Evolutionary conservation across 2,329 filamentous ascomycete genomes (phyloP), one percentile per base, ranked within the genome.

Genomic region (Aureobasidium sp.): DNA sequence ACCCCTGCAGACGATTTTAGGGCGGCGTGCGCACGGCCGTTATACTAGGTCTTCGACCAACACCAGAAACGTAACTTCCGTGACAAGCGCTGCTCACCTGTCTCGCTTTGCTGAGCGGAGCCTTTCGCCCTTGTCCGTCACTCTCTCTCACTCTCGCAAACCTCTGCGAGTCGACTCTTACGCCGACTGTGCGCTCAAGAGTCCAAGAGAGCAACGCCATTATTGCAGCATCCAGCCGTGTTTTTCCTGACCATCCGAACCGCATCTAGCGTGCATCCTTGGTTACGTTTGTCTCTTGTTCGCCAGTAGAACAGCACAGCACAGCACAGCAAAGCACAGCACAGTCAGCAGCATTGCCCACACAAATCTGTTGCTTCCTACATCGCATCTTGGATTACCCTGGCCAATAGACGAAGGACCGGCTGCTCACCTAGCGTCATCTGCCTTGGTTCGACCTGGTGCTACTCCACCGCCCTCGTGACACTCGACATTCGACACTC

Each of bases 401-500:
- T 48, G 44, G 44, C 44, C 44, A 48, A 48, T 48, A 48, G 24
- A 38, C 16, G 11, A 29, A 10, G 2, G 11, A 8, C 35, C 25
- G 48, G 27, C 35, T 41, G 25, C 48, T 11, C 19, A 41, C 19
- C 38, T 51, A 34, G 48, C 48, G 48, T 51, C 48, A 40, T 51
- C 48, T 37, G 34, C 29, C 35, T 35, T 12, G 16, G 24, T n/a
- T 41, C 19, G 25, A 50, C 45, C 48, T 51, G 48, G 48, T 51
- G 48, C 12, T 51, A 51, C 48, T 51, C 24, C 19, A 40, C 27
- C n/a, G 32, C 48, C 48, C 47, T 51, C 48, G 48, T 51, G 48
- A 51, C 48, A 51, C 48, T 16, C 30, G 19, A 35, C 17, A 5
- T 25, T 14, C 35, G 30, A 40, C 34, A 12, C 22, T 17, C 2